Conservation (phyloP, 2,329 filamentous ascomycete species). For the Trichoderma sp. region DNA sequence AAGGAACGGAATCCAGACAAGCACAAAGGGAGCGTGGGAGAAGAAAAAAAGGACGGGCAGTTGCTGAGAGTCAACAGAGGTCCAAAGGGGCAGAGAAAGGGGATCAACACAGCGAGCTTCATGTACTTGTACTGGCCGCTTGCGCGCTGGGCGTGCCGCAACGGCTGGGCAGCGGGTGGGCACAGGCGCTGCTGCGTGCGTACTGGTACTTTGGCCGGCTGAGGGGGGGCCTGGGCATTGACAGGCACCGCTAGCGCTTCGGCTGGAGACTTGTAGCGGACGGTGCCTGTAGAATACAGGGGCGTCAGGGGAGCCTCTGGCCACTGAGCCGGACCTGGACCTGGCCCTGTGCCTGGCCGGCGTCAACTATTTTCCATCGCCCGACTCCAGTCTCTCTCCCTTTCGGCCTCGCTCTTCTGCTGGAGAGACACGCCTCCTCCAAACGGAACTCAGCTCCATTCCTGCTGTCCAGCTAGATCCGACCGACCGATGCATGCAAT, state of each 20-base stretch:
- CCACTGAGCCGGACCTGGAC: neutral
- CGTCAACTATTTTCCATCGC: constrained; percentile 14
- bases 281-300: constrained; percentile 18
- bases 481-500: neutral
- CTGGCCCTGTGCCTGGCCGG: neutral
- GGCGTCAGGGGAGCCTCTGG: constrained; percentile 14
- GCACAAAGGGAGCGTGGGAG: constrained; percentile 2
- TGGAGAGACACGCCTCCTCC: neutral
- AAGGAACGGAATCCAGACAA: neutral
- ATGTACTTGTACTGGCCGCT: constrained; percentile 2
- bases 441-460: constrained; percentile 19
- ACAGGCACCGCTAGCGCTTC: neutral
- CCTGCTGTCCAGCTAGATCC: neutral
- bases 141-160: no score
- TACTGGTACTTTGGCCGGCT: constrained; percentile 14
- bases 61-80: constrained; percentile 5
- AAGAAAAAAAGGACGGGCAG: neutral
- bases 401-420: neutral
- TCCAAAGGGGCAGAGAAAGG: constrained; percentile 23
- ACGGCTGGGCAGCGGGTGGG: neutral
- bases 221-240: neutral
- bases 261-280: constrained; percentile 10
- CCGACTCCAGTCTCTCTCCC: neutral
- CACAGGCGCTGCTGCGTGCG: neutral
- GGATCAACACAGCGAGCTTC: constrained; percentile 9